Evolutionary conservation across 495 filamentous ascomycete genomes (phyloP), one percentile per base, ranked within the genome.

Genomic region (Pyrenopolyporus hunteri): DNA sequence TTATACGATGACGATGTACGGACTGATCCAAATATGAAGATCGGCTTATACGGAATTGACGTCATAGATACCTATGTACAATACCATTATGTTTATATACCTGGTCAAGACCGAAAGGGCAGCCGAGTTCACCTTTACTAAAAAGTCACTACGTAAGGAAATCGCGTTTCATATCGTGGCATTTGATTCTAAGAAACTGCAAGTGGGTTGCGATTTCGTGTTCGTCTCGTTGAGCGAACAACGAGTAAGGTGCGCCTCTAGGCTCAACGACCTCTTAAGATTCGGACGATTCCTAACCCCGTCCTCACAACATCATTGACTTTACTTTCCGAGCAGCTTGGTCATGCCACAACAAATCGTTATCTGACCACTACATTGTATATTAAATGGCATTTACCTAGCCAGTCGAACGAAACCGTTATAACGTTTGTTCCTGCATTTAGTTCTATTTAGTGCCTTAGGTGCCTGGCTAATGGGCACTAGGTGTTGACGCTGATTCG

Each of bases 1-100:
- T 61, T 55, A 54, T 54, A 61, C 42, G 8, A 55, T 62, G 59
- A 56, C 47, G 29, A 46, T 50, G 45, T n/a, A 10, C 39, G 59
- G 44, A 50, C 23, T 43, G 17, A n/a, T 2, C 4, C 51, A 31
- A 37, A 46, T 11, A 42, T 11, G 56, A 31, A 50, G 39, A 44
- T 51, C 45, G 37, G 59, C 22, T 40, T 23, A 23, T 4, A 31
- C 29, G 4, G n/a, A 7, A 42, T 23, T 63, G 59, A 63, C 59
- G 59, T 63, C 59, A 63, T 63, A 46, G 8, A 52, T 11, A n/a
- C n/a, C n/a, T n/a, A n/a, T n/a, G n/a, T n/a, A n/a, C n/a, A n/a
- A n/a, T n/a, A n/a, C n/a, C n/a, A n/a, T n/a, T n/a, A n/a, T n/a
- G n/a, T n/a, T n/a, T n/a, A n/a, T n/a, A n/a, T n/a, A n/a, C n/a